These are phyloP conservation scores for Nannizzia gypsea DNA, from an alignment of 2,329 filamentous ascomycete genomes.

Conservation along the genomic window DNA sequence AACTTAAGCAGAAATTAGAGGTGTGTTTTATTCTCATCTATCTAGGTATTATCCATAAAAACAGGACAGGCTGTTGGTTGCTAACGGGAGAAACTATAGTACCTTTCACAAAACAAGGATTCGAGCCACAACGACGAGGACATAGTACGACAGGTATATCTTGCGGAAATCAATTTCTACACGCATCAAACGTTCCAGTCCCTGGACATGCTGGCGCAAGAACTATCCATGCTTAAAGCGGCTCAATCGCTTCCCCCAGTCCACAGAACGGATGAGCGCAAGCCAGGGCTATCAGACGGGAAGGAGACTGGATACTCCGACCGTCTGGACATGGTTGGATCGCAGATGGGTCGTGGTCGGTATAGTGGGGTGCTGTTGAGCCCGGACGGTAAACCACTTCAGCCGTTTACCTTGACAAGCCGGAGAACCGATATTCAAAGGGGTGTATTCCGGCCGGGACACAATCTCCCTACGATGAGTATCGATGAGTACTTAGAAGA, in stretches of 20 bases:
- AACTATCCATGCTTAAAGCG: conserved; percentile 67
- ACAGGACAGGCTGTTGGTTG: conserved; percentile 20
- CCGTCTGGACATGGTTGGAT: conserved; percentile 56
- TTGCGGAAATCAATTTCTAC: conserved; percentile 61
- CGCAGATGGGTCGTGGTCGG: conserved; percentile 32
- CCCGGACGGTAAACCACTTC: conserved; percentile 67
- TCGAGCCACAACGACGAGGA: conserved; percentile 68
- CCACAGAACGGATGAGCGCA: conserved; percentile 35
- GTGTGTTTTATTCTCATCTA: conserved; percentile 28
- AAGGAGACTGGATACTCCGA: conserved; percentile 52
- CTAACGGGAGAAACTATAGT: conserved; percentile 28
- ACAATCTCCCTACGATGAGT: conserved; percentile 91
- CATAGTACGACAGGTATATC: conserved; percentile 63
- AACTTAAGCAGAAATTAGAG: conserved; percentile 71
- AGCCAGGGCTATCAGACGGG: conserved; percentile 25
- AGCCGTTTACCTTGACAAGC: conserved; percentile 78
- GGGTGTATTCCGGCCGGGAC: conserved; percentile 78
- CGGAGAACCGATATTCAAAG: conserved; percentile 62
- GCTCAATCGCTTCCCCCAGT: conserved; percentile 42
- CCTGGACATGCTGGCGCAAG: conserved; percentile 76
- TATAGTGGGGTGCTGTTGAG: conserved; percentile 62
- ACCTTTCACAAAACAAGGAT: conserved; percentile 47
- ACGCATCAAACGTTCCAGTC: conserved; percentile 73
- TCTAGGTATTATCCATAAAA: conserved; percentile 6
- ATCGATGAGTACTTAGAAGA: conserved; percentile 97